phyloP scores from a whole-genome alignment of 257 asterid species.

The Fraxinus cuspidata region DNA sequence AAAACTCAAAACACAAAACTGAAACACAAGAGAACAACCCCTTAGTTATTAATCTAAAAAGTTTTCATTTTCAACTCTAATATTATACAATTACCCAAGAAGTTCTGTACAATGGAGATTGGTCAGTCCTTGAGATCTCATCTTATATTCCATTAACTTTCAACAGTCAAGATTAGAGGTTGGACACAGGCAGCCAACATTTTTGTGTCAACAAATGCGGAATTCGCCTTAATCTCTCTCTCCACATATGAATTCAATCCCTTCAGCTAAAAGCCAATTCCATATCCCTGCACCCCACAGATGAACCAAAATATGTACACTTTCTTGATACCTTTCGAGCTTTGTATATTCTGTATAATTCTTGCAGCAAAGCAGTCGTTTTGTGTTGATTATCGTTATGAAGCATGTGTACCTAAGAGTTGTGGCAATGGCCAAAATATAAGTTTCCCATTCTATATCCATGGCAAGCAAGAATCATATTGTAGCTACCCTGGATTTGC shows the following conservation, averaged over 20 bases:
- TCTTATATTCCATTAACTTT: neutral
- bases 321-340: constrained; percentile 18
- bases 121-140: too few species aligned
- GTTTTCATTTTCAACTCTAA: too few species aligned
- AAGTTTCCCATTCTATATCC: constrained; percentile 59
- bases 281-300: neutral
- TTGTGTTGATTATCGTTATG: constrained; percentile 40
- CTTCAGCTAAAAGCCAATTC: neutral
- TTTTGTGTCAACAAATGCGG: constrained; percentile 9
- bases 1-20: too few species aligned
- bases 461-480: constrained; percentile 33
- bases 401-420: constrained; percentile 39
- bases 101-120: too few species aligned
- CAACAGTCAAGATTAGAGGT: constrained; percentile 36
- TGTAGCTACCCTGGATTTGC: constrained; percentile 52
- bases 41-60: too few species aligned
- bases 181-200: constrained; percentile 26
- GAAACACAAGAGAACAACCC: too few species aligned
- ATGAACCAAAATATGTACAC: constrained; percentile 29
- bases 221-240: constrained; percentile 12
- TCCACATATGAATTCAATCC: neutral
- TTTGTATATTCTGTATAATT: constrained; percentile 33
- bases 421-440: constrained; percentile 49
- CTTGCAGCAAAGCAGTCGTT: constrained; percentile 32
- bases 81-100: too few species aligned